phyloP scores from a whole-genome alignment of 352 stramenopile genomes.

The Globisporangium splendens region DNA sequence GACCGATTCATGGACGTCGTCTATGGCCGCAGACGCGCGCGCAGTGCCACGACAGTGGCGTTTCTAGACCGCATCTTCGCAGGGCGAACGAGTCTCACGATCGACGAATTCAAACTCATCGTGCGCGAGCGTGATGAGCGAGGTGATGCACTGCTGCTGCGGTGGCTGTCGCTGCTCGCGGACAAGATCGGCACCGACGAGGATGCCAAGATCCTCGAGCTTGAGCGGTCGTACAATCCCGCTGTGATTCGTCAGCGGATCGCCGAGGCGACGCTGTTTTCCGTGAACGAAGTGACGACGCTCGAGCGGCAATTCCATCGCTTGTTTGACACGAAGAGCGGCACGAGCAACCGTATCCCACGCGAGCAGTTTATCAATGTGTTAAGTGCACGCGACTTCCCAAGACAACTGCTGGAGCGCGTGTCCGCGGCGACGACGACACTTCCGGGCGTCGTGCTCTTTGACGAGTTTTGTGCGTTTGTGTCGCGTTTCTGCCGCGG shows the following conservation, averaged over 20 bases:
- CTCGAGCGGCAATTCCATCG: constrained; percentile 80
- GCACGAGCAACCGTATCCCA: constrained; percentile 62
- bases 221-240: constrained; percentile 80
- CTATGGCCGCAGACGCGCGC: constrained; percentile 57
- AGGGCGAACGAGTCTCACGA: constrained; percentile 29
- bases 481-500: constrained; percentile 74
- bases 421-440: constrained; percentile 40
- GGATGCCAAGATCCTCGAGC: constrained; percentile 62
- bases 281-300: constrained; percentile 61
- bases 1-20: constrained; percentile 85
- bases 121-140: constrained; percentile 49
- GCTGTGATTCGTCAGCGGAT: constrained; percentile 80
- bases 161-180: constrained; percentile 63
- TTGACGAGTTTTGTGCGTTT: constrained; percentile 83
- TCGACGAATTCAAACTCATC: constrained; percentile 60
- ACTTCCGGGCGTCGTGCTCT: constrained; percentile 53
- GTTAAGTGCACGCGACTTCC: constrained; percentile 44
- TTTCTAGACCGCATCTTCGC: constrained; percentile 68
- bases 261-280: constrained; percentile 64
- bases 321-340: constrained; percentile 71
- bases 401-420: constrained; percentile 32
- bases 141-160: constrained; percentile 52
- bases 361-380: constrained; percentile 55
- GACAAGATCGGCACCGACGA: constrained; percentile 66
- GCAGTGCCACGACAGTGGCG: constrained; percentile 32